phyloP scores from a whole-genome alignment of 805 yeast species.

The Candida argentea region DNA sequence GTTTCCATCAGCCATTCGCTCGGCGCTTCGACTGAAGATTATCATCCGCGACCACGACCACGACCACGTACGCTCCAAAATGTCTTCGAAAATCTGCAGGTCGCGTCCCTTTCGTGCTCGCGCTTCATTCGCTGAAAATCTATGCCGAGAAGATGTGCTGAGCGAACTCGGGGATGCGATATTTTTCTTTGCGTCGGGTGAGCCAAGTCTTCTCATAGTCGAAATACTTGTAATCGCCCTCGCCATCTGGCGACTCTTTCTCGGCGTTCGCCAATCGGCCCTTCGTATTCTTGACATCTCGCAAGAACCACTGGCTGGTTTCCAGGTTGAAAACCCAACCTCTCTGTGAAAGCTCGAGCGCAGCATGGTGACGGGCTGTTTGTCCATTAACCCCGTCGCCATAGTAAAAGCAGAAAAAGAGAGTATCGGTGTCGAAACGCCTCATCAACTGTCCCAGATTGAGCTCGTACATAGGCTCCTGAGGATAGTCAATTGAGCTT shows the following conservation, averaged over 20 bases:
- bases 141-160: no score
- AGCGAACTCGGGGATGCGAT: no score
- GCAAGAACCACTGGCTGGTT: slow-evolving; percentile 72
- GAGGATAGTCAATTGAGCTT: slow-evolving; percentile 83
- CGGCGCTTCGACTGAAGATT: no score
- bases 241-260: slow-evolving; percentile 10
- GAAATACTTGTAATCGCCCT: slow-evolving; percentile 65
- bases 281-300: slow-evolving; percentile 42
- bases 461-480: slow-evolving; percentile 63
- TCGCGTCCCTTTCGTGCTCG: no score
- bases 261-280: slow-evolving; percentile 16
- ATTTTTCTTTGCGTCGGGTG: slow-evolving; percentile 33
- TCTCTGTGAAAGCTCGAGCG: slow-evolving; percentile 65
- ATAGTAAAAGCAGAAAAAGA: slow-evolving; percentile 89
- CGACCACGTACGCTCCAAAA: no score
- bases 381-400: slow-evolving; percentile 32
- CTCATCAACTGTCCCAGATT: slow-evolving; percentile 51
- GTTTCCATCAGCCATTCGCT: no score
- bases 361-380: slow-evolving; percentile 43
- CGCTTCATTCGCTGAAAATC: no score
- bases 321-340: slow-evolving; percentile 77
- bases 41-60: no score
- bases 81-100: no score
- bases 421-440: slow-evolving; percentile 75
- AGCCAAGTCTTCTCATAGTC: slow-evolving; percentile 62